phyloP scores from a whole-genome alignment of 169 alveolate species.

The Plasmodium falciparum region DNA sequence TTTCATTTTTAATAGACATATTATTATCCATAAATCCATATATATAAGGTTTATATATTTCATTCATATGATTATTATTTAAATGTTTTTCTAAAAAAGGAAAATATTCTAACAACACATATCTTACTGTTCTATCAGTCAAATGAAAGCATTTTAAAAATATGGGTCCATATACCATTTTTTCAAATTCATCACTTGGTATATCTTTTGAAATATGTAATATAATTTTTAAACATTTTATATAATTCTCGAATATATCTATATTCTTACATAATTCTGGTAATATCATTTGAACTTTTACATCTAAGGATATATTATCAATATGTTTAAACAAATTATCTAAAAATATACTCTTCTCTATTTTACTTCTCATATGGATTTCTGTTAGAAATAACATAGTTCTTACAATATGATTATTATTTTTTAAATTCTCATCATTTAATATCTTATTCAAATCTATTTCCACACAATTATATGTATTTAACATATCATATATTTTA shows the following conservation, averaged over 20 bases:
- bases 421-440: constrained; percentile 74
- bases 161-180: constrained; percentile 16
- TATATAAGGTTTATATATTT: constrained; percentile 34
- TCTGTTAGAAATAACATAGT: constrained; percentile 80
- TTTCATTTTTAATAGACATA: constrained; percentile 82
- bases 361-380: constrained; percentile 79
- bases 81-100: constrained; percentile 30
- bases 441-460: constrained; percentile 55
- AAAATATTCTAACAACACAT: constrained; percentile 40
- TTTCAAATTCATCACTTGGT: constrained; percentile 23
- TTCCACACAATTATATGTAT: constrained; percentile 35
- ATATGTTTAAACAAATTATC: constrained; percentile 70
- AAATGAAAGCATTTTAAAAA: constrained; percentile 39
- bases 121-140: constrained; percentile 59
- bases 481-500: constrained; percentile 24
- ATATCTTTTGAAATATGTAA: constrained; percentile 51
- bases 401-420: constrained; percentile 45
- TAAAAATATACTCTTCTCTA: constrained; percentile 74
- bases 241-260: constrained; percentile 48
- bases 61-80: constrained; percentile 40
- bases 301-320: constrained; percentile 75
- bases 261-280: constrained; percentile 66
- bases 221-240: constrained; percentile 45
- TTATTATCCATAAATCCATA: constrained; percentile 83
- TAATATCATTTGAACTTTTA: constrained; percentile 70